These are phyloP conservation scores for Aspergillus ostianus DNA, from an alignment of 495 filamentous ascomycete genomes.

Conservation along the genomic window DNA sequence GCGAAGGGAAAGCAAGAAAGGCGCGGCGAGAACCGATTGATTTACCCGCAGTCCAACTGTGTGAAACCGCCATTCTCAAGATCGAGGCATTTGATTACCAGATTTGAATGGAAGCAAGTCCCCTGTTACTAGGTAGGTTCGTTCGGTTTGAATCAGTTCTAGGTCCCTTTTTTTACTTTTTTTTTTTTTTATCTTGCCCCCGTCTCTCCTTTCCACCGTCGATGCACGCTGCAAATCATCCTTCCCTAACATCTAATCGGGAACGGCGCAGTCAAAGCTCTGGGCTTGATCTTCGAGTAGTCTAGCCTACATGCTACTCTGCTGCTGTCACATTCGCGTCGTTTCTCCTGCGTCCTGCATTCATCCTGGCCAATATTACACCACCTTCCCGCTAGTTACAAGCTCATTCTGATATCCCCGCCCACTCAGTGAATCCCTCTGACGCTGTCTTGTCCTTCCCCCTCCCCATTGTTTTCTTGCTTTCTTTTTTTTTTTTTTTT, in stretches of 20 bases:
- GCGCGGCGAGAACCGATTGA: not conserved
- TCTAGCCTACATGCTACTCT: not conserved
- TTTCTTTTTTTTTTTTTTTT: conserved; percentile 7
- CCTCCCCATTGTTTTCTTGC: conserved; percentile 15
- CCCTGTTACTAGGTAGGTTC: conserved; percentile 9
- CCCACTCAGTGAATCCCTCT: conserved; percentile 22
- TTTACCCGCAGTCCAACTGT: not conserved
- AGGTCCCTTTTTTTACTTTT: conserved; percentile 9
- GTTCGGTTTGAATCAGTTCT: conserved; percentile 7
- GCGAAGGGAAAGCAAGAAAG: conserved; percentile 1
- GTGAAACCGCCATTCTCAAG: not conserved
- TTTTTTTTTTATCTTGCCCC: conserved; percentile 9
- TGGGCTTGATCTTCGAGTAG: conserved; percentile 1
- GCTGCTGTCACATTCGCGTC: conserved; percentile 20
- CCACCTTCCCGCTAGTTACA: conserved; percentile 41
- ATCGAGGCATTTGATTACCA: not conserved
- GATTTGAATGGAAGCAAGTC: conserved; percentile 7
- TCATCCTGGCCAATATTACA: conserved; percentile 46
- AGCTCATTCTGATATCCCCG: conserved; percentile 32
- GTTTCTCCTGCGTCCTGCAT: conserved; percentile 36
- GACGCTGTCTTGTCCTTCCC: conserved; percentile 16
- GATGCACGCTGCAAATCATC: conserved; percentile 40
- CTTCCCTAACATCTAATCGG: conserved; percentile 20
- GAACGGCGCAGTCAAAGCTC: conserved; percentile 7
- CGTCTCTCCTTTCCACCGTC: conserved; percentile 18